Conservation (phyloP, 2,329 filamentous ascomycete genomes). For the Zasmidium cellare region DNA sequence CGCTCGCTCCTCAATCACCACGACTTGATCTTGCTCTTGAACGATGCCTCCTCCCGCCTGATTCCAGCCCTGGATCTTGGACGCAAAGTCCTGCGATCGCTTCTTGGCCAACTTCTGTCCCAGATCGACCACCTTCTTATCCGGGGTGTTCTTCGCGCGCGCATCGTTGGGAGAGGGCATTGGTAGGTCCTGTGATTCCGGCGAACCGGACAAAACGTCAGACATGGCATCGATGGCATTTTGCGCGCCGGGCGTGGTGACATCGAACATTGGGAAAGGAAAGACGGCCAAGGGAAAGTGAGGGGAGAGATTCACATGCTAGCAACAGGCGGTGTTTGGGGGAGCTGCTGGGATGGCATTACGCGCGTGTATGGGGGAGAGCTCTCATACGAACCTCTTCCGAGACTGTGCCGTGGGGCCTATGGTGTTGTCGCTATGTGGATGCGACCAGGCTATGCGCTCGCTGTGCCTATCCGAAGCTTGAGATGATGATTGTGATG, state of each 20-base stretch:
- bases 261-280: conserved; percentile 24
- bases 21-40: conserved; percentile 29
- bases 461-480: neutral
- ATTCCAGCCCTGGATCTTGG: conserved; percentile 36
- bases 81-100: conserved; percentile 34
- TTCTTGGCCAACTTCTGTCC: conserved; percentile 28
- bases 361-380: conserved; percentile 2
- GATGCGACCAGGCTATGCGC: neutral
- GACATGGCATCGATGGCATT: conserved; percentile 26
- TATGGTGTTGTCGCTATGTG: neutral
- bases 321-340: neutral
- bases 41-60: conserved; percentile 29
- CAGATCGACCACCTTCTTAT: conserved; percentile 30
- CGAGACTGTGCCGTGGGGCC: conserved; percentile 10
- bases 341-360: conserved; percentile 2
- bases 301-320: conserved; percentile 1
- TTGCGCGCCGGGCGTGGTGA: conserved; percentile 22
- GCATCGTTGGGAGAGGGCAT: conserved; percentile 30
- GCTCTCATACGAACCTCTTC: conserved; percentile 11
- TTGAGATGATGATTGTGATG: neutral
- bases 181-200: conserved; percentile 23
- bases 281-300: neutral
- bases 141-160: conserved; percentile 29
- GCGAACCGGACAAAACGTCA: conserved; percentile 27
- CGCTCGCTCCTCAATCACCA: conserved; percentile 21